Conservation (phyloP, 768 basidiomycete species). For the Trametes coccinea region DNA sequence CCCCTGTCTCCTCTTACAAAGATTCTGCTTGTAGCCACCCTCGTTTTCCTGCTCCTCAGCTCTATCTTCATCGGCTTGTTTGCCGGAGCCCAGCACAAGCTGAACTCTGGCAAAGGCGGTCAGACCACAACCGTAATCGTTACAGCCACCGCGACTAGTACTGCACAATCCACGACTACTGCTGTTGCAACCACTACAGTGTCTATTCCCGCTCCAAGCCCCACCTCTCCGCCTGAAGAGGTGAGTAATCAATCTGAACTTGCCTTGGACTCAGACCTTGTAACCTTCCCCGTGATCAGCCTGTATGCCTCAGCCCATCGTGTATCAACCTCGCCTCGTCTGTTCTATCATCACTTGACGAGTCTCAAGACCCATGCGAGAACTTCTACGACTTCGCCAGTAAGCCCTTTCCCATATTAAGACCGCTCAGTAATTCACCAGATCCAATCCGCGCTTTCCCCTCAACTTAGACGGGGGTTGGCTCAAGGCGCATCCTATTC, state of each 20-base stretch:
- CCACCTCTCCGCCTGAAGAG: conserved; percentile 55
- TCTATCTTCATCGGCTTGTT: conserved; percentile 93
- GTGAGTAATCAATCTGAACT: conserved; percentile 32
- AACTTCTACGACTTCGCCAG: conserved; percentile 94
- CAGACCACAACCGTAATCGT: conserved; percentile 46
- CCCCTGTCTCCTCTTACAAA: conserved; percentile 84
- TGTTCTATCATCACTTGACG: conserved; percentile 80
- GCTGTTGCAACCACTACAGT: conserved; percentile 38
- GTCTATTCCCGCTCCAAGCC: conserved; percentile 48
- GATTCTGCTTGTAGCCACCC: conserved; percentile 70
- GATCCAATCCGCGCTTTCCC: not conserved
- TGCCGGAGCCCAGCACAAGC: conserved; percentile 81
- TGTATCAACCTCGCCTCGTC: conserved; percentile 85
- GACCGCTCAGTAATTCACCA: not conserved
- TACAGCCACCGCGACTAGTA: conserved; percentile 36
- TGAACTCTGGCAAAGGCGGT: conserved; percentile 49
- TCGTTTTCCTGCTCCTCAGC: conserved; percentile 78
- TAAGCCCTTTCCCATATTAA: conserved; percentile 42
- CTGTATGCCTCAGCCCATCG: conserved; percentile 69
- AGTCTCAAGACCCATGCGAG: conserved; percentile 87
- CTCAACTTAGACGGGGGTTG: conserved; percentile 75
- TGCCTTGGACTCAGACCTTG: not conserved
- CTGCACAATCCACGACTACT: conserved; percentile 42
- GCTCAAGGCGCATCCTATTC: conserved; percentile 79
- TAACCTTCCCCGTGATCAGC: conserved; percentile 36